Evolutionary conservation across 352 stramenopile genomes (phyloP).

Genomic region (Albugo laibachii): DNA sequence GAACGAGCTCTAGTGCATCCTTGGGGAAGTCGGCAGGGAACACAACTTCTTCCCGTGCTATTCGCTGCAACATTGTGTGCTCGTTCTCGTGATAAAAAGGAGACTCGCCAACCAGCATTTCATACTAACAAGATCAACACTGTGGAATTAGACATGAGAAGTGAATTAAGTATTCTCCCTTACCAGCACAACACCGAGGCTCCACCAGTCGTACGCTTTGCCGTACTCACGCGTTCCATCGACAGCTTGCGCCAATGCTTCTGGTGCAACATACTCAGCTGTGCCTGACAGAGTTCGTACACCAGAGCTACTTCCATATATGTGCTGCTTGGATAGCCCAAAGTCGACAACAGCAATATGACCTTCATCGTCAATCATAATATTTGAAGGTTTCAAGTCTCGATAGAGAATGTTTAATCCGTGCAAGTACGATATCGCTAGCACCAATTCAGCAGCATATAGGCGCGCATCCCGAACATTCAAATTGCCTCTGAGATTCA

Average conservation of each 20-base stretch:
- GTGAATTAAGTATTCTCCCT: constrained; percentile 4
- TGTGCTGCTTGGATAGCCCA: constrained; percentile 76
- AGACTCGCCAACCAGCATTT: constrained; percentile 73
- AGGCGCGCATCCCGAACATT: constrained; percentile 39
- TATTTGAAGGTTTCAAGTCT: constrained; percentile 75
- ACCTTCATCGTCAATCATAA: constrained; percentile 78
- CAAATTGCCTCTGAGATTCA: constrained; percentile 64
- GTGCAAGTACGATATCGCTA: constrained; percentile 78
- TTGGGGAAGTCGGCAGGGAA: constrained; percentile 59
- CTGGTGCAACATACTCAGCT: constrained; percentile 71
- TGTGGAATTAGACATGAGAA: constrained; percentile 4
- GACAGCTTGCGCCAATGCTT: constrained; percentile 58
- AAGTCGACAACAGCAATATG: constrained; percentile 81
- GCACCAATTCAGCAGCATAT: constrained; percentile 68
- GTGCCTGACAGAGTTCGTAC: constrained; percentile 76
- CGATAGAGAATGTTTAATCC: constrained; percentile 80
- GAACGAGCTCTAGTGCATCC: constrained; percentile 56
- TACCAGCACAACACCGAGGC: constrained; percentile 71
- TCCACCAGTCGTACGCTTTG: constrained; percentile 83
- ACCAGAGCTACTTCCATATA: constrained; percentile 66
- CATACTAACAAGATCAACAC: constrained; percentile 26
- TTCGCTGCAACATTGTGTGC: constrained; percentile 73
- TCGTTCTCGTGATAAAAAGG: constrained; percentile 82
- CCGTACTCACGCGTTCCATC: constrained; percentile 71
- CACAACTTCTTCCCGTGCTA: constrained; percentile 51